Evolutionary conservation across 1,284 basidiomycete genomes (phyloP).

Genomic region (Leccinum colubrinum): DNA sequence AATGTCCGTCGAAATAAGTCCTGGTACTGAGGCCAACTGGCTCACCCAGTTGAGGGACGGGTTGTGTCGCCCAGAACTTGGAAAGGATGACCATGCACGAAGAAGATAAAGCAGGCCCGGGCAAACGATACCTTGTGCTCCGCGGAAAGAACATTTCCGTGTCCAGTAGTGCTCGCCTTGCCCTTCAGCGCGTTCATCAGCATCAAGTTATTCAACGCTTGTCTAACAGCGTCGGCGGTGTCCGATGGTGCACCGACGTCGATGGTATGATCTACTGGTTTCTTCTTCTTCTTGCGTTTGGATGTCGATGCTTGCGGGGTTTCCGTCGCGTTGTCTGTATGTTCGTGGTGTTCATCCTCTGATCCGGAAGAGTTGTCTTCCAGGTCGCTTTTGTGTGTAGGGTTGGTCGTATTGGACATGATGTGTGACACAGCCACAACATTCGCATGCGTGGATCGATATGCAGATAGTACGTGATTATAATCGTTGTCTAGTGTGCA

Average conservation of each 20-base stretch:
- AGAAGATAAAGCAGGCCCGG: slow-evolving; percentile 1
- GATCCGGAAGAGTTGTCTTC: slow-evolving; percentile 34
- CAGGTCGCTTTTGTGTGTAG: slow-evolving; percentile 35
- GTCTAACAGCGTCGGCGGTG: slow-evolving; percentile 55
- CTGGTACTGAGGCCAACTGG: neutral
- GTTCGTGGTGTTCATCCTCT: slow-evolving; percentile 37
- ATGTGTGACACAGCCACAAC: neutral
- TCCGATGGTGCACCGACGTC: slow-evolving; percentile 39
- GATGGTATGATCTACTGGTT: slow-evolving; percentile 37
- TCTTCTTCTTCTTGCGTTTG: slow-evolving; percentile 77
- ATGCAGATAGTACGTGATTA: no score
- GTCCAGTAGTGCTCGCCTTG: slow-evolving; percentile 65
- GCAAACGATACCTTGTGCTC: slow-evolving; percentile 76
- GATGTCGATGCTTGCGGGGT: slow-evolving; percentile 40
- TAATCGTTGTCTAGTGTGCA: no score
- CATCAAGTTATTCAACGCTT: slow-evolving; percentile 65
- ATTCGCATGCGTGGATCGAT: no score
- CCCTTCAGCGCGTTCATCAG: slow-evolving; percentile 73
- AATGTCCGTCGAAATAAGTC: slow-evolving; percentile 2
- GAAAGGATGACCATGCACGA: slow-evolving; percentile 8
- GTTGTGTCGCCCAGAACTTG: slow-evolving; percentile 95
- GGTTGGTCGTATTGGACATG: slow-evolving; percentile 33
- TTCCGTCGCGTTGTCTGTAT: slow-evolving; percentile 16
- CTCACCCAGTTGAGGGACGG: slow-evolving; percentile 84
- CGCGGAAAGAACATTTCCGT: slow-evolving; percentile 75